Conservation (phyloP, 371 early-diverging fungal genomes). For the Mucor saturninus region DNA sequence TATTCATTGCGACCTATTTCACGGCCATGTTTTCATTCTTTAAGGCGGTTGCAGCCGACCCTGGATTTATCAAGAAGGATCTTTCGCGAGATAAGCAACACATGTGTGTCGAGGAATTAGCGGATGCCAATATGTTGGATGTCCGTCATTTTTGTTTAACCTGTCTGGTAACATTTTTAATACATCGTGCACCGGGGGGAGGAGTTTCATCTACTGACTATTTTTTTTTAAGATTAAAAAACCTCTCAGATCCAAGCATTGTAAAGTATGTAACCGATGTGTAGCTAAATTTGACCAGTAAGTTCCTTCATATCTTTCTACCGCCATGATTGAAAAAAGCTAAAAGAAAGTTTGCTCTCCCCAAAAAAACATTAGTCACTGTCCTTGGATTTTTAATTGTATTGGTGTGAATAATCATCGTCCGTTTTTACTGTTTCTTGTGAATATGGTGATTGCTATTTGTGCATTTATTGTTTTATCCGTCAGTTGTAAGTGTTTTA, state of each 20-base stretch:
- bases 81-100: slow-evolving; percentile 49
- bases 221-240: slow-evolving; percentile 60
- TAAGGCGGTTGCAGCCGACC: slow-evolving; percentile 74
- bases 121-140: slow-evolving; percentile 73
- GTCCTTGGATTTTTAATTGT: slow-evolving; percentile 95
- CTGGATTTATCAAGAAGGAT: slow-evolving; percentile 77
- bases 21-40: slow-evolving; percentile 75
- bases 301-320: slow-evolving; percentile 13
- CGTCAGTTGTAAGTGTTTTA: slow-evolving; percentile 64
- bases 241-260: slow-evolving; percentile 98
- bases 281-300: slow-evolving; percentile 98
- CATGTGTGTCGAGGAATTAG: slow-evolving; percentile 66
- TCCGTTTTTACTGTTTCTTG: slow-evolving; percentile 80
- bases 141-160: slow-evolving; percentile 82
- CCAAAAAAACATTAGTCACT: slow-evolving; percentile 67
- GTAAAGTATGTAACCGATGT: slow-evolving; percentile 95
- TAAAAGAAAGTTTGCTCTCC: neutral
- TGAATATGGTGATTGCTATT: slow-evolving; percentile 64
- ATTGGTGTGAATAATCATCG: slow-evolving; percentile 89
- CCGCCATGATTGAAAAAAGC: neutral
- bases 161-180: slow-evolving; percentile 56
- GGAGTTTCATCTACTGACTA: neutral
- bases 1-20: slow-evolving; percentile 62
- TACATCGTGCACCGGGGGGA: neutral
- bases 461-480: slow-evolving; percentile 64